Evolutionary conservation across 257 asterid genomes (phyloP), one percentile per base, ranked within the genome.

Genomic region (Gardenia jasminoides): DNA sequence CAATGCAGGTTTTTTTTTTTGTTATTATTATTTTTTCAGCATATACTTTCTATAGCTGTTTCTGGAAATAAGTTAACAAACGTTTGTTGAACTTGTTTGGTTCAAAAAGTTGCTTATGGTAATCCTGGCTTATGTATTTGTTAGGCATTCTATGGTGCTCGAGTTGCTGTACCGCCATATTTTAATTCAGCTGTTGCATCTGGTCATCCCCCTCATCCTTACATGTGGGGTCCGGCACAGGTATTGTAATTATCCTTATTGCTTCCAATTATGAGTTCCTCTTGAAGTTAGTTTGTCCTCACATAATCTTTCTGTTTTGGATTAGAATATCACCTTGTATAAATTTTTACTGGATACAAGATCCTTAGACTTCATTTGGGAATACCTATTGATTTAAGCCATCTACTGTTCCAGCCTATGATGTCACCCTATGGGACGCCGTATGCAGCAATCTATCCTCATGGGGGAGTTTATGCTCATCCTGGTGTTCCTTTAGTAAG

Each of bases 191-290:
- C 92, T 13, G 92, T 90, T 85, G 91, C 93, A 78, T 84, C 97
- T 79, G 93, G 95, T 78, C 99, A 91, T 33, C 82, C 92, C 9
- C 92, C 92, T 41, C 96, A 91, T 62, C 94, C 97, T 73, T 96
- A 90, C 80, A 92, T 96, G 94, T 96, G 99, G 99, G 97, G 89
- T 52, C 97, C 98, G 17, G 93, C 96, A 48, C 99, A 96, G 99
- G 99, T 96, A 85, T 7, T 28, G 47, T 74, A 15, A 67, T 64
- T 83, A 67, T 41, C 15, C 13, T 36, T 24, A 28, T 61, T 36
- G 19, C 17, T 48, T 39, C 43, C 48, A 26, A 41, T 66, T 36
- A 36, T 0, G 28, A 26, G 30, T 67, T 44, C 1, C 46, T 75
- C 70, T 30, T 70, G 17, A 19, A 31, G 31, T 17, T 24, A 31